Conservation (phyloP, 2,329 filamentous ascomycete genomes). For the Aureobasidium lini region DNA sequence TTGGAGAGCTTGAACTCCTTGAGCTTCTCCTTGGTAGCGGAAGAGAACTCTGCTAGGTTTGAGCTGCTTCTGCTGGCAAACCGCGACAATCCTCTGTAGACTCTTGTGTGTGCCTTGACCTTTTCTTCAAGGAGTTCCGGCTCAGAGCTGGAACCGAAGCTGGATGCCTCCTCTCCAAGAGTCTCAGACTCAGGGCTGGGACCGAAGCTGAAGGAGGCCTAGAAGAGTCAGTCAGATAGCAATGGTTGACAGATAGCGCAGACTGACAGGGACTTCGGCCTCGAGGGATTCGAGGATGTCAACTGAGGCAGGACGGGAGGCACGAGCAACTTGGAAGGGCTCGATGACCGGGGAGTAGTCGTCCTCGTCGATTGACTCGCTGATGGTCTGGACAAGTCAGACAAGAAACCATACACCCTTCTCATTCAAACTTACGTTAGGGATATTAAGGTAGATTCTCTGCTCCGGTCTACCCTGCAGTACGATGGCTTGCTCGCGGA, state of each 20-base stretch:
- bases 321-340: neutral
- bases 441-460: neutral
- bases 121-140: neutral
- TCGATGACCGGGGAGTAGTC: neutral
- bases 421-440: neutral
- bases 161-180: too few species aligned
- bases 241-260: neutral
- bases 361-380: neutral
- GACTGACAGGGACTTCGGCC: neutral
- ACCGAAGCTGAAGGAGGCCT: neutral
- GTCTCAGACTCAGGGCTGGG: too few species aligned
- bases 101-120: neutral
- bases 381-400: neutral
- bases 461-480: neutral
- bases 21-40: neutral
- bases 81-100: neutral
- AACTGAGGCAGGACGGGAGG: neutral
- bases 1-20: neutral
- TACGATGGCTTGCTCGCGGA: neutral
- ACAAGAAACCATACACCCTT: neutral
- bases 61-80: neutral
- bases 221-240: neutral
- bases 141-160: too few species aligned
- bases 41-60: neutral
- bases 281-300: neutral